Conservation (phyloP, 495 filamentous ascomycete species). For the Sabuloglossum arenarium region DNA sequence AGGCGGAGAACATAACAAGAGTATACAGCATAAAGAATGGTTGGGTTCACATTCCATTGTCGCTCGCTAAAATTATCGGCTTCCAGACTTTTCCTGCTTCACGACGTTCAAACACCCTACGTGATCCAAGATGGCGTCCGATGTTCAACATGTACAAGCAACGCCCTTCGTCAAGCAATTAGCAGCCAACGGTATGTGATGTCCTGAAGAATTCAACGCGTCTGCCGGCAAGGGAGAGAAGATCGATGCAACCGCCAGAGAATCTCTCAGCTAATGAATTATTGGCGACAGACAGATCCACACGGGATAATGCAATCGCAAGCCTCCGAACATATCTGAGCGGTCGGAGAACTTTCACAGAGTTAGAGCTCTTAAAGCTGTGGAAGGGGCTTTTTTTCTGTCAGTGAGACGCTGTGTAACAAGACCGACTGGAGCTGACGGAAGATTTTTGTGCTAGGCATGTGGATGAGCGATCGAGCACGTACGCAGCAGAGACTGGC, state of each 20-base stretch:
- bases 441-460: conserved; percentile 18
- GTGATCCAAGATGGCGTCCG: not conserved
- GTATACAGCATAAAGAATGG: no score
- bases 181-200: conserved; percentile 46
- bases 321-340: conserved; percentile 63
- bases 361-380: conserved; percentile 69
- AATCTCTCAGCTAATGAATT: not conserved
- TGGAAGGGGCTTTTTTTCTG: conserved; percentile 97
- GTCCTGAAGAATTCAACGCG: not conserved
- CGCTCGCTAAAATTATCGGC: not conserved
- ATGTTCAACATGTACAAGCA: conserved; percentile 25
- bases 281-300: conserved; percentile 44
- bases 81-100: not conserved
- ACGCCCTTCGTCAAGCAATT: conserved; percentile 57
- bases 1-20: no score
- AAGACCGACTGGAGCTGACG: not conserved
- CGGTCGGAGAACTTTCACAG: conserved; percentile 40
- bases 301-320: conserved; percentile 57
- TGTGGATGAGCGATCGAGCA: conserved; percentile 88
- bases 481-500: conserved; percentile 70
- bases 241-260: not conserved
- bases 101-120: not conserved
- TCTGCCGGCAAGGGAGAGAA: not conserved
- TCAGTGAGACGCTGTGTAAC: conserved; percentile 12
- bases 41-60: no score